phyloP scores from a whole-genome alignment of 495 filamentous ascomycete species.

The Penicillium salamii region DNA sequence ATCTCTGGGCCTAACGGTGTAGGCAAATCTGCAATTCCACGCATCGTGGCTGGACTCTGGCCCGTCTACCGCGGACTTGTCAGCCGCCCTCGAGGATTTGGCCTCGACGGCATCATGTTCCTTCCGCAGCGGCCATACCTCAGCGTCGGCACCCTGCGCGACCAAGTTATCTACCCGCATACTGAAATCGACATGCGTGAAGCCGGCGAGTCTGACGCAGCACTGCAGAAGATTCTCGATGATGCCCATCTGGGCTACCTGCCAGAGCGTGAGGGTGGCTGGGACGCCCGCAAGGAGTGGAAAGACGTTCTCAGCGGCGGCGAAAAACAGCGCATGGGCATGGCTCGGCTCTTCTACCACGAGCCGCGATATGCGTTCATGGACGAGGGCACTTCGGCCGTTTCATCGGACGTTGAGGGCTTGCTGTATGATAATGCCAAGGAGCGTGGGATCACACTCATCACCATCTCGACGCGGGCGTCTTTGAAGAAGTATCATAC shows the following conservation, averaged over 20 bases:
- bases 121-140: constrained; percentile 93
- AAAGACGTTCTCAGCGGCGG: constrained; percentile 95
- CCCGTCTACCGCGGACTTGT: constrained; percentile 92
- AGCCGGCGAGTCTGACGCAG: constrained; percentile 67
- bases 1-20: constrained; percentile 95
- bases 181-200: constrained; percentile 92
- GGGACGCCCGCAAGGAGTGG: constrained; percentile 97
- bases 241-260: constrained; percentile 85
- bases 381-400: constrained; percentile 93
- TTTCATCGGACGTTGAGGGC: constrained; percentile 92
- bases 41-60: constrained; percentile 92
- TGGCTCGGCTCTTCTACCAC: constrained; percentile 89
- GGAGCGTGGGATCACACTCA: constrained; percentile 85
- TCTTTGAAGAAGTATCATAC: constrained; percentile 93
- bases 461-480: constrained; percentile 91
- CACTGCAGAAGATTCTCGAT: constrained; percentile 73
- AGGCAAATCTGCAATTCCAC: constrained; percentile 86
- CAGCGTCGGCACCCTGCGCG: constrained; percentile 88
- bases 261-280: constrained; percentile 88
- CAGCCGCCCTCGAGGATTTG: constrained; percentile 73
- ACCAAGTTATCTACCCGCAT: constrained; percentile 98
- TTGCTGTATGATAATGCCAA: constrained; percentile 89
- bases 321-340: constrained; percentile 95
- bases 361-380: constrained; percentile 91
- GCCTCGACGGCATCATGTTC: constrained; percentile 95